These are phyloP conservation scores for Epichloe uncinata DNA, from an alignment of 2,329 filamentous ascomycete genomes.

Conservation along the genomic window DNA sequence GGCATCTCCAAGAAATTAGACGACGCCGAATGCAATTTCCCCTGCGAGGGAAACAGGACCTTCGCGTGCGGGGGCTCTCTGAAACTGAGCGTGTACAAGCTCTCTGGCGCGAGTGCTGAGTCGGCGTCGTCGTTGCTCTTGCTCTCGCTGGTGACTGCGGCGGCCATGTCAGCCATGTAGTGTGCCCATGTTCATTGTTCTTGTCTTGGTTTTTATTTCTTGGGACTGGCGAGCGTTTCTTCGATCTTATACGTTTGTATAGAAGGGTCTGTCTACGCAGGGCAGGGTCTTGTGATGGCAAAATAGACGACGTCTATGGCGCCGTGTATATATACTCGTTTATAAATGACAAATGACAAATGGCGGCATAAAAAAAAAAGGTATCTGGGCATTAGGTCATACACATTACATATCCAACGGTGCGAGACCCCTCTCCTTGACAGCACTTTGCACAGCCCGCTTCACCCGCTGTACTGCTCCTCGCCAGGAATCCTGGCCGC, in stretches of 20 bases:
- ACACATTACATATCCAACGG: conserved; percentile 26
- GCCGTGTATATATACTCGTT: no score
- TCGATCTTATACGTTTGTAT: not conserved
- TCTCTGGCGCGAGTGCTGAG: conserved; percentile 8
- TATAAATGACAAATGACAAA: not conserved
- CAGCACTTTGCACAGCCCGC: conserved; percentile 39
- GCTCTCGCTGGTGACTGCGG: not conserved
- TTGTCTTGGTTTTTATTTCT: not conserved
- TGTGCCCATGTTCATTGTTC: not conserved
- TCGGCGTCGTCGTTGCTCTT: not conserved
- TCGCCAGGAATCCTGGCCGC: conserved; percentile 33
- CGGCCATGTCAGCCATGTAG: not conserved
- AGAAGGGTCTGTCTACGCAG: not conserved
- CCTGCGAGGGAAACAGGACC: conserved; percentile 37
- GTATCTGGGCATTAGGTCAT: not conserved
- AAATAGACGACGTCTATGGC: no score
- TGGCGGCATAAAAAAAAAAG: not conserved
- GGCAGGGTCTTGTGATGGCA: no score
- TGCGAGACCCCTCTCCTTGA: conserved; percentile 44
- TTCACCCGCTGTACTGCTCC: conserved; percentile 31
- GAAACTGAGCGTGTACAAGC: conserved; percentile 32
- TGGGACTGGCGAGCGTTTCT: not conserved
- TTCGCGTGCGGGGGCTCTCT: conserved; percentile 41
- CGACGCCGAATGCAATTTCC: conserved; percentile 34
- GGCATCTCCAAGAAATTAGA: conserved; percentile 30